These are phyloP conservation scores for Mucor racemosus DNA, from an alignment of 371 early-diverging fungal species.

Conservation along the genomic window DNA sequence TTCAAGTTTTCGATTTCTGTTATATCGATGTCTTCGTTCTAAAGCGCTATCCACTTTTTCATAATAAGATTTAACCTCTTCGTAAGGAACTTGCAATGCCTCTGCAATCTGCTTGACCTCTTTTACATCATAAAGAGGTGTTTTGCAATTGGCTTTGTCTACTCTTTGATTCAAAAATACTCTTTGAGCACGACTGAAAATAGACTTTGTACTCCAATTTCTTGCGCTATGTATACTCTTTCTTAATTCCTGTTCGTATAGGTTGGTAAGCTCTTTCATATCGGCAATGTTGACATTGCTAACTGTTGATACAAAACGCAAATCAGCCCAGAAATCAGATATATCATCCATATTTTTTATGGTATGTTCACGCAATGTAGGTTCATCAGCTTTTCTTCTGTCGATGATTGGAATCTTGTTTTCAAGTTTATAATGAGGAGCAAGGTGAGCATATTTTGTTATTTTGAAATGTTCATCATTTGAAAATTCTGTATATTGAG, in stretches of 20 bases:
- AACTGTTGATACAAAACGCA: constrained; percentile 34
- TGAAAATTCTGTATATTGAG: not conserved
- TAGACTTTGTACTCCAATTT: constrained; percentile 6
- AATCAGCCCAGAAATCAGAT: constrained; percentile 42
- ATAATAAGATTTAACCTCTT: constrained; percentile 7
- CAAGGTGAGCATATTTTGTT: not conserved
- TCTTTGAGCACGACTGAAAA: constrained; percentile 9
- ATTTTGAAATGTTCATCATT: not conserved
- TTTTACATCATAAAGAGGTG: constrained; percentile 4
- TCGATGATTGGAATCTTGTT: constrained; percentile 13
- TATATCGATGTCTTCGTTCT: not conserved
- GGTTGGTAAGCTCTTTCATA: not conserved
- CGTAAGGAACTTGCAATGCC: not conserved
- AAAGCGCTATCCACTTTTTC: constrained; percentile 7
- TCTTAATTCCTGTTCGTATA: constrained; percentile 2
- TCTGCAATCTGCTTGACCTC: not conserved
- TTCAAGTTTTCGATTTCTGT: not conserved
- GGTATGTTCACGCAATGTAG: constrained; percentile 23
- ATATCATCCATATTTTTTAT: constrained; percentile 26
- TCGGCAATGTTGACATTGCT: not conserved
- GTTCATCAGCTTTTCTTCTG: constrained; percentile 5
- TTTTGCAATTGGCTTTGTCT: constrained; percentile 9
- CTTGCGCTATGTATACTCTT: not conserved
- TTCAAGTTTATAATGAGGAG: constrained; percentile 12
- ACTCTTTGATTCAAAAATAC: constrained; percentile 21